These are phyloP conservation scores for Bocquillonia castaneifolia DNA, from an alignment of 441 rosid genomes.

Conservation along the genomic window DNA sequence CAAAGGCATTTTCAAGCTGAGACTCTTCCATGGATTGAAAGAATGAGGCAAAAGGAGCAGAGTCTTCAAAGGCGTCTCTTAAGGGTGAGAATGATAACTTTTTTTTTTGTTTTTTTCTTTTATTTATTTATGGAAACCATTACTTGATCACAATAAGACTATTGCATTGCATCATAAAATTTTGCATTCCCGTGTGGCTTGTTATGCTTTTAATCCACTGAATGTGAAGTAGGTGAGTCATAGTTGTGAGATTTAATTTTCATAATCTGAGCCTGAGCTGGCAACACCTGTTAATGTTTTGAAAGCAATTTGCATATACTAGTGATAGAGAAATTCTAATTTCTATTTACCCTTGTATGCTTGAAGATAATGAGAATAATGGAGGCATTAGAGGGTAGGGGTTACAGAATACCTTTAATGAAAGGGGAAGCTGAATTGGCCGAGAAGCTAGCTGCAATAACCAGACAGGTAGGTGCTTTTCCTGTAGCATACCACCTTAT, in stretches of 20 bases:
- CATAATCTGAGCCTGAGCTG: not conserved
- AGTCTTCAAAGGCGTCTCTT: conserved; percentile 91
- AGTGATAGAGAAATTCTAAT: conserved; percentile 19
- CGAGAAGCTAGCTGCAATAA: conserved; percentile 66
- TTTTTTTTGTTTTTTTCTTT: too few relatives aligned
- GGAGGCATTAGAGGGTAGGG: conserved; percentile 90
- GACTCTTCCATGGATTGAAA: conserved; percentile 83
- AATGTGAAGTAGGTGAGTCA: not conserved
- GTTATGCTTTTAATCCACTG: not conserved
- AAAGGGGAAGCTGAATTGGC: conserved; percentile 90
- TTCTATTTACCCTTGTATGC: conserved; percentile 22
- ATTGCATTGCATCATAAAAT: not conserved
- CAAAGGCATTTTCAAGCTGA: conserved; percentile 96
- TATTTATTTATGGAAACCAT: not conserved
- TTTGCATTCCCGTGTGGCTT: not conserved
- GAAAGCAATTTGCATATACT: not conserved
- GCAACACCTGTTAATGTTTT: not conserved
- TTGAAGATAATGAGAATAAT: conserved; percentile 81
- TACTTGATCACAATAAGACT: not conserved
- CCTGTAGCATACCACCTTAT: not conserved
- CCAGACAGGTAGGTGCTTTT: conserved; percentile 63
- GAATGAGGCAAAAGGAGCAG: conserved; percentile 91
- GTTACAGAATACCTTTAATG: conserved; percentile 73
- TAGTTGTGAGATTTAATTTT: not conserved
- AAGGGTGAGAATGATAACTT: conserved; percentile 58